Conservation (phyloP, 2,329 filamentous ascomycete genomes). For the Cladophialophora yegresii region DNA sequence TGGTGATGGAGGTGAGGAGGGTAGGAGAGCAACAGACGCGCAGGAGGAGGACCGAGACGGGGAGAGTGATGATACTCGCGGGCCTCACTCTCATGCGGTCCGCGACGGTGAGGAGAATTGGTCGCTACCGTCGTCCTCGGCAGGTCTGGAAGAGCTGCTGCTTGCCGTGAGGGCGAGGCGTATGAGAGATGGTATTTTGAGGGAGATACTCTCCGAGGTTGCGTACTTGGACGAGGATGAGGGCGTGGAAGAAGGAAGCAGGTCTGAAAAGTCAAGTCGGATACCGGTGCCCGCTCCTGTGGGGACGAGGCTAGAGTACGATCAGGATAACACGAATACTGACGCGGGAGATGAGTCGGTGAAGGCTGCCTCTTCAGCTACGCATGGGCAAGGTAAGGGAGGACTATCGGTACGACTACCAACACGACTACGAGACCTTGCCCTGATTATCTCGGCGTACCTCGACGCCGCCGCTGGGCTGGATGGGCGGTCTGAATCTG, state of each 20-base stretch:
- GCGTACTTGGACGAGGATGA: neutral
- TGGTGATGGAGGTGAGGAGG: too few relatives aligned
- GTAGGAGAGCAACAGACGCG: neutral
- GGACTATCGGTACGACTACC: neutral
- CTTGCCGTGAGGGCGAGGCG: conserved; percentile 10
- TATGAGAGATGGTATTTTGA: conserved; percentile 43
- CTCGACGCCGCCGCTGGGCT: neutral
- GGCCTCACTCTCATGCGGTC: neutral
- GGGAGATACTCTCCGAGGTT: conserved; percentile 13
- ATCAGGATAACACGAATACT: neutral
- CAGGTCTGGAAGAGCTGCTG: conserved; percentile 13
- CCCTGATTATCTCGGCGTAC: conserved; percentile 25
- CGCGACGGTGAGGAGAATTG: neutral
- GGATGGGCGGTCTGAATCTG: neutral
- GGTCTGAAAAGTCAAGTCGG: neutral
- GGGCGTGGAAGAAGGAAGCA: neutral
- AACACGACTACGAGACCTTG: conserved; percentile 14
- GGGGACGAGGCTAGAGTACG: neutral
- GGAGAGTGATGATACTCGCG: neutral
- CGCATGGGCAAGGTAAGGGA: neutral
- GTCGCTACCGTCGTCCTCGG: too few relatives aligned
- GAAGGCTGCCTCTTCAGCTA: neutral
- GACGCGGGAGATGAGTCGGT: neutral
- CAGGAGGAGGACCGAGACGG: neutral
- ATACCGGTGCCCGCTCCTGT: neutral